These are phyloP conservation scores for Phytophthora pini DNA, from an alignment of 352 stramenopile species.

Conservation along the genomic window DNA sequence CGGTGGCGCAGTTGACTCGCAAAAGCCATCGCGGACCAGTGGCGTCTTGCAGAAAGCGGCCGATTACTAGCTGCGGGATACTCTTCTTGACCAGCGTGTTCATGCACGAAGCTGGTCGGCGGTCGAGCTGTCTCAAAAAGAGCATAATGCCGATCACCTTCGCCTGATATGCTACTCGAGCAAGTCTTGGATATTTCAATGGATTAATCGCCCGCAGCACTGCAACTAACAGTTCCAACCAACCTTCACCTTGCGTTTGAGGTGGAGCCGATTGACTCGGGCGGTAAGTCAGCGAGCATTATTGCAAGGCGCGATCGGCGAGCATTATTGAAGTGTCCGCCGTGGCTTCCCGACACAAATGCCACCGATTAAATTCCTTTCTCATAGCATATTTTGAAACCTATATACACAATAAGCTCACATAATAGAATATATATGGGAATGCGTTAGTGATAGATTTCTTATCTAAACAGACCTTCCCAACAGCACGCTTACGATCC, in stretches of 20 bases:
- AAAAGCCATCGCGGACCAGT: not conserved
- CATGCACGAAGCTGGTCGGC: slow-evolving; percentile 1
- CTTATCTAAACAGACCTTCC: not conserved
- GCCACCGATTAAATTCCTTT: too few species aligned
- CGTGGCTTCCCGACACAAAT: too few species aligned
- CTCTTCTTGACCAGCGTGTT: not conserved
- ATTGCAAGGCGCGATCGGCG: too few species aligned
- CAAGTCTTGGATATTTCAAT: not conserved
- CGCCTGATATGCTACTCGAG: not conserved
- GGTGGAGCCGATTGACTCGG: not conserved
- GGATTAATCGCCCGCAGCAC: too few species aligned
- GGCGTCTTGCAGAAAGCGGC: not conserved
- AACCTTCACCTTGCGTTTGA: not conserved
- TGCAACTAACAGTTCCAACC: too few species aligned
- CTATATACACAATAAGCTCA: too few species aligned
- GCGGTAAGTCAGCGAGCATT: too few species aligned
- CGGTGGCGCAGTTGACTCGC: not conserved
- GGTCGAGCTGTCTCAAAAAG: slow-evolving; percentile 1
- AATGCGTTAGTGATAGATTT: not conserved
- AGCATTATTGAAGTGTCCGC: too few species aligned
- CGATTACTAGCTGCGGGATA: slow-evolving; percentile 5
- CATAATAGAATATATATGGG: too few species aligned
- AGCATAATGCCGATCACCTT: not conserved
- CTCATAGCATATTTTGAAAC: not conserved
- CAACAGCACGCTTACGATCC: slow-evolving; percentile 1